Percentiles rank a stretch among this genome's conserved stretches.
Conservation (phyloP, 768 basidiomycete genomes). For the Trichaptum fuscoviolaceum region DNA sequence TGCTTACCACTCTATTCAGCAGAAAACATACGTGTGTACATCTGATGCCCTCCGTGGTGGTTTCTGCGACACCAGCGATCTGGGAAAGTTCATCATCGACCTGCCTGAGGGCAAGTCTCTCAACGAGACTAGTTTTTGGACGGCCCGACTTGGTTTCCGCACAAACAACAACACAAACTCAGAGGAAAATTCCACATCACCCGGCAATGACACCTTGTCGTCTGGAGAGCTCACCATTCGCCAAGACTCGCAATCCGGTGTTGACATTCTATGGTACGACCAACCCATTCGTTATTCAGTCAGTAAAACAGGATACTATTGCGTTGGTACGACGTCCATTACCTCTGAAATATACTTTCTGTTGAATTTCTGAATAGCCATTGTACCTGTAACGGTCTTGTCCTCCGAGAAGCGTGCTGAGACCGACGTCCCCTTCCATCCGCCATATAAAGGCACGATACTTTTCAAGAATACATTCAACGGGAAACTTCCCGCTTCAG, state of each 20-base stretch:
- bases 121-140: constrained; percentile 84
- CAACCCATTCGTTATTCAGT: constrained; percentile 81
- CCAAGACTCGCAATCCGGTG: constrained; percentile 40
- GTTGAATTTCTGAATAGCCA: constrained; percentile 40
- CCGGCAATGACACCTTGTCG: constrained; percentile 49
- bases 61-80: constrained; percentile 59
- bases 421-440: constrained; percentile 60
- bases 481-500: constrained; percentile 84
- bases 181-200: constrained; percentile 59
- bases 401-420: constrained; percentile 30
- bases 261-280: constrained; percentile 48
- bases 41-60: constrained; percentile 67
- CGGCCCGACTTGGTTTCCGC: constrained; percentile 62
- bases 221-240: constrained; percentile 40
- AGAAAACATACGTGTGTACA: constrained; percentile 96
- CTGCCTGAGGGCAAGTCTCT: constrained; percentile 56
- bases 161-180: constrained; percentile 24
- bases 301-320: constrained; percentile 89
- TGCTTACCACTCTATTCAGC: constrained; percentile 28
- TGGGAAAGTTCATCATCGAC: constrained; percentile 89
- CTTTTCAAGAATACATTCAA: constrained; percentile 85
- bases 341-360: not conserved
- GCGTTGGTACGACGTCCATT: constrained; percentile 62
- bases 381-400: constrained; percentile 85
- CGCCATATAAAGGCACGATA: constrained; percentile 72